Percentiles rank a stretch among this genome's conserved stretches.
Conservation (phyloP, 345 rosid species). For the Pelargonium nanum region DNA sequence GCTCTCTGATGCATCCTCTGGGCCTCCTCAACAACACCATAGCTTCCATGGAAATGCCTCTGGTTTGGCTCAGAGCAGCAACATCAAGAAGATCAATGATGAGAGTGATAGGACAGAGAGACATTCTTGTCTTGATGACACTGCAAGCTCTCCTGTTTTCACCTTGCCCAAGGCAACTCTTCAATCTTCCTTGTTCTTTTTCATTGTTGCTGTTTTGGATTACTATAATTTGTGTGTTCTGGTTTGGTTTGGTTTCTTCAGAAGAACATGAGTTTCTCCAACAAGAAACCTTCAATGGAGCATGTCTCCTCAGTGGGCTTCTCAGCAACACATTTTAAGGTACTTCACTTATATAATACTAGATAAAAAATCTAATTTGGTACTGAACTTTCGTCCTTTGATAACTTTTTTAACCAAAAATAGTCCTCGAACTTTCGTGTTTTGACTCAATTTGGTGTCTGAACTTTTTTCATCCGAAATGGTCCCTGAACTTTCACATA, state of each 20-base stretch:
- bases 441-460: too few species aligned
- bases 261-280: constrained; percentile 16
- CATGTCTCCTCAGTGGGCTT: constrained; percentile 33
- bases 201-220: background rate
- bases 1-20: constrained; percentile 20
- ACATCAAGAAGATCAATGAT: constrained; percentile 14
- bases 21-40: constrained; percentile 10
- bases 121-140: constrained; percentile 54
- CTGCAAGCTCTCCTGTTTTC: constrained; percentile 57
- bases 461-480: too few species aligned
- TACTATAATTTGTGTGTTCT: background rate
- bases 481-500: too few species aligned
- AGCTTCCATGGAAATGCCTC: constrained; percentile 25
- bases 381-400: too few species aligned
- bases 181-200: background rate
- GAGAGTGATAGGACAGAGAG: constrained; percentile 16
- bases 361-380: too few species aligned
- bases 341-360: constrained; percentile 3
- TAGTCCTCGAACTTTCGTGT: too few species aligned
- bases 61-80: constrained; percentile 13
- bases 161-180: constrained; percentile 4
- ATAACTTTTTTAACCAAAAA: too few species aligned
- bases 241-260: constrained; percentile 6
- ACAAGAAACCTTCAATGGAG: constrained; percentile 26
- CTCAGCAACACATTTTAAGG: constrained; percentile 40